These are phyloP conservation scores for Pugionium cornutum DNA, from an alignment of 345 rosid species.

Conservation along the genomic window DNA sequence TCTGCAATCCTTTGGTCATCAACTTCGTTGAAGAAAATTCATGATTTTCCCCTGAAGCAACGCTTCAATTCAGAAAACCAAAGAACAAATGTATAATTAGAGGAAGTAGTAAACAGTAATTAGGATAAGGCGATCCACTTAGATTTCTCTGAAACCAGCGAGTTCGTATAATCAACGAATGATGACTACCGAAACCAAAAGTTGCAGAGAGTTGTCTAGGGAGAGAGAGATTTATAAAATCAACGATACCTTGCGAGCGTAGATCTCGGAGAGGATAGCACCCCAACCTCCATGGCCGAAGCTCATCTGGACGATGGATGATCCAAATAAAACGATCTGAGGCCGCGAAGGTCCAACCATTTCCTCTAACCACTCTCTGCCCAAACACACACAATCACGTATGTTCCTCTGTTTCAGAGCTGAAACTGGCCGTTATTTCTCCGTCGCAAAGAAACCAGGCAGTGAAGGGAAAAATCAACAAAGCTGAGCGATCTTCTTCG, in stretches of 20 bases:
- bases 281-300: constrained; percentile 97
- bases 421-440: constrained; percentile 14
- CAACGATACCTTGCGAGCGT: constrained; percentile 75
- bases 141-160: not conserved
- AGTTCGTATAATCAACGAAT: not conserved
- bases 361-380: constrained; percentile 12
- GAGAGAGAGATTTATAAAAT: not conserved
- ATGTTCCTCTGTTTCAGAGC: constrained; percentile 16
- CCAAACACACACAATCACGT: constrained; percentile 7
- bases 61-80: not conserved
- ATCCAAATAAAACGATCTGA: constrained; percentile 92
- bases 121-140: not conserved
- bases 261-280: constrained; percentile 78
- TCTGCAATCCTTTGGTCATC: not conserved
- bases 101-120: not conserved
- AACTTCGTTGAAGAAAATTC: not conserved
- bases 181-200: not conserved
- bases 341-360: constrained; percentile 92
- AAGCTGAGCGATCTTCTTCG: constrained; percentile 26
- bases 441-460: not conserved
- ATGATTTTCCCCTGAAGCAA: not conserved
- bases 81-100: not conserved
- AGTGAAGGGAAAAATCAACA: not conserved
- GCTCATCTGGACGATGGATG: constrained; percentile 94
- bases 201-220: constrained; percentile 10